Conservation (phyloP, 2,329 filamentous ascomycete species). For the Fulvia fulva region DNA sequence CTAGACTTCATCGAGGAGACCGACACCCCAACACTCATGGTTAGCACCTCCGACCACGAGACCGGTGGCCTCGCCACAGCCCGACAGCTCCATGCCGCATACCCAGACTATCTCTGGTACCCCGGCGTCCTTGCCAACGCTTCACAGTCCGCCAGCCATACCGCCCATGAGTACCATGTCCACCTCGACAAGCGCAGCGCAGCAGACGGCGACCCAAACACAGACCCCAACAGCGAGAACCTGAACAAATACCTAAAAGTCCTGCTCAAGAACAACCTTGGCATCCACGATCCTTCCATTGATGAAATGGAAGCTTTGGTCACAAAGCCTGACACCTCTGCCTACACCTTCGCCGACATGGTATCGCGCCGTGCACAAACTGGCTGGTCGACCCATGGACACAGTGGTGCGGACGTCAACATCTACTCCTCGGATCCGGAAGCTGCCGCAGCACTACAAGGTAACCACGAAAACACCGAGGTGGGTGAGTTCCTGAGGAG, state of each 20-base stretch:
- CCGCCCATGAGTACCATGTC: conserved; percentile 58
- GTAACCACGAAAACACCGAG: conserved; percentile 94
- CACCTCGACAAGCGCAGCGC: conserved; percentile 48
- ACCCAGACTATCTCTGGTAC: conserved; percentile 74
- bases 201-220: conserved; percentile 8
- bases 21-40: conserved; percentile 70
- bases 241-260: conserved; percentile 61
- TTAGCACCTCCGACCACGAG: conserved; percentile 92
- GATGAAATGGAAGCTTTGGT: conserved; percentile 67
- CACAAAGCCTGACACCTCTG: conserved; percentile 51
- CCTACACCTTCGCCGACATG: conserved; percentile 73
- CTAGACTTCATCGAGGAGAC: conserved; percentile 78
- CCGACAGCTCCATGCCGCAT: conserved; percentile 61
- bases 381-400: conserved; percentile 92
- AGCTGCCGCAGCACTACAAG: conserved; percentile 60
- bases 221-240: conserved; percentile 42
- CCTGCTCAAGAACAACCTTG: conserved; percentile 67
- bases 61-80: conserved; percentile 85
- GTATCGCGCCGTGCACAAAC: conserved; percentile 82
- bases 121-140: conserved; percentile 77
- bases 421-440: conserved; percentile 78
- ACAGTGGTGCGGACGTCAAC: conserved; percentile 87
- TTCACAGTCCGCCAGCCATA: conserved; percentile 68
- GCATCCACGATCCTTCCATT: conserved; percentile 66
- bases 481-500: conserved; percentile 75